Evolutionary conservation across 768 basidiomycete genomes (phyloP).

Genomic region (Lactifluus echinatus): DNA sequence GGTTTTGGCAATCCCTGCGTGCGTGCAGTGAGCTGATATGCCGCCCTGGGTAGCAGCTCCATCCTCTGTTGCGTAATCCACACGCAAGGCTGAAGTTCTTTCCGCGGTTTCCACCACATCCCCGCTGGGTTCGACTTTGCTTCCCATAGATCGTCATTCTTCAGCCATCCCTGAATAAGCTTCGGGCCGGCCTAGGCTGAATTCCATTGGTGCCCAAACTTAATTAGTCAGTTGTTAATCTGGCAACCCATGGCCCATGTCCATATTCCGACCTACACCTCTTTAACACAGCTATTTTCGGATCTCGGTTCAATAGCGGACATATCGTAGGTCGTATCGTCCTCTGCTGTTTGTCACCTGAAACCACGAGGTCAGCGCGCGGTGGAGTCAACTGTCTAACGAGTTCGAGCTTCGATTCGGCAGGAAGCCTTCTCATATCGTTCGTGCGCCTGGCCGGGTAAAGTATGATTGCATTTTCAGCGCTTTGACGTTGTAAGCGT

Average conservation of each 20-base stretch:
- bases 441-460: constrained; percentile 71
- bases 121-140: no score
- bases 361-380: constrained; percentile 26
- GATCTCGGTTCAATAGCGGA: constrained; percentile 42
- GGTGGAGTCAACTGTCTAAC: constrained; percentile 53
- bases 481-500: constrained; percentile 24
- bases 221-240: no score
- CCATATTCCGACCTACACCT: constrained; percentile 53
- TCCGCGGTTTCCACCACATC: no score
- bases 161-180: no score
- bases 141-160: no score
- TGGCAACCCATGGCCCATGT: constrained; percentile 39
- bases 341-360: background rate
- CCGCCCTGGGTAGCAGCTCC: no score
- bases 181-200: no score
- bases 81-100: no score
- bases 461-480: constrained; percentile 40
- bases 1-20: no score
- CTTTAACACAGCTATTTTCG: constrained; percentile 47
- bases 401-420: constrained; percentile 61
- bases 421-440: constrained; percentile 57
- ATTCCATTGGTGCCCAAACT: no score
- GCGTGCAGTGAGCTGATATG: no score
- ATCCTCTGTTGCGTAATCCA: no score
- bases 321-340: constrained; percentile 14